These are phyloP conservation scores for Fusarium luffae DNA, from an alignment of 2,329 filamentous ascomycete genomes.

Conservation along the genomic window DNA sequence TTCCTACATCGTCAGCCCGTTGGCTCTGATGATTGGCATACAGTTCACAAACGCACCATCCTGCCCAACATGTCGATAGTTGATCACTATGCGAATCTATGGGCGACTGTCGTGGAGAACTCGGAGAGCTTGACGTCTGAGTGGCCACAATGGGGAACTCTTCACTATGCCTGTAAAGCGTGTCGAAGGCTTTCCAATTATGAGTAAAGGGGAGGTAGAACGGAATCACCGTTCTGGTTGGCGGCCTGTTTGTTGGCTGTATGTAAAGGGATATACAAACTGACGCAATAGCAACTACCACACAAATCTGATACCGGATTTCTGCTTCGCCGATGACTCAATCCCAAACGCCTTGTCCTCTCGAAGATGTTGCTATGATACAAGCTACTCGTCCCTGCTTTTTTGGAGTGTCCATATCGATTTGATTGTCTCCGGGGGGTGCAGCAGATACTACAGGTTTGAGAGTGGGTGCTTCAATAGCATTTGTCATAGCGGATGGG, in stretches of 20 bases:
- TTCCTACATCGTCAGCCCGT: not conserved
- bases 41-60: not conserved
- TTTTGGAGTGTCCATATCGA: accelerated
- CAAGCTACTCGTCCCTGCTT: accelerated
- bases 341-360: not conserved
- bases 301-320: not conserved
- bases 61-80: not conserved
- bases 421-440: not conserved
- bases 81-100: not conserved
- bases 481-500: not conserved
- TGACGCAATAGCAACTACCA: not conserved
- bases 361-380: not conserved
- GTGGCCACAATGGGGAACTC: not conserved
- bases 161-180: not conserved
- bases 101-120: not conserved
- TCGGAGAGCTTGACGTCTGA: not conserved
- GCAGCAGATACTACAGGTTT: not conserved
- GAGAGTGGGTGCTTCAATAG: not conserved
- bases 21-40: not conserved
- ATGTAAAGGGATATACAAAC: not conserved
- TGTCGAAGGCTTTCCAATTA: not conserved
- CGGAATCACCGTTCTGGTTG: not conserved
- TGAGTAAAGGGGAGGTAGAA: not conserved
- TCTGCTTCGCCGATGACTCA: not conserved
- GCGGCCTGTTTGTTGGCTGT: not conserved